These are phyloP conservation scores for Capsicum rhomboideum DNA, from an alignment of 257 asterid species.

Conservation along the genomic window DNA sequence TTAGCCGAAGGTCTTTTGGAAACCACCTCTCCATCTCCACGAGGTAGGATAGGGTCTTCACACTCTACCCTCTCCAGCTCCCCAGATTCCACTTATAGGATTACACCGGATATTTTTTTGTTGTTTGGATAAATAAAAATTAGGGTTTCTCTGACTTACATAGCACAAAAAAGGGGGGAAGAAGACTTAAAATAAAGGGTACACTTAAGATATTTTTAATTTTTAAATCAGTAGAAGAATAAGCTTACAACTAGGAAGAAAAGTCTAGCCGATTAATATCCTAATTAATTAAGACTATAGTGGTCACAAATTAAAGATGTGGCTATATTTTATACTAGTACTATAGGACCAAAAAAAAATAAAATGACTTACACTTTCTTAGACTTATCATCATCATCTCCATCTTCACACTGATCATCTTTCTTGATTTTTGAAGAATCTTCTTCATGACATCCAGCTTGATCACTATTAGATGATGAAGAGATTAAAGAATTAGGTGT, in stretches of 20 bases:
- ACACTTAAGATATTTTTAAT: not conserved
- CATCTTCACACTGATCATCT: constrained; percentile 32
- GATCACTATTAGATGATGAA: constrained; percentile 42
- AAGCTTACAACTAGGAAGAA: constrained; percentile 1
- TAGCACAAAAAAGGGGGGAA: not conserved
- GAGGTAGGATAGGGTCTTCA: not conserved
- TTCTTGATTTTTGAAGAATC: constrained; percentile 46
- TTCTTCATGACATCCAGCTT: constrained; percentile 42
- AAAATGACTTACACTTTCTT: constrained; percentile 48
- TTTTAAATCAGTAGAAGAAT: not conserved
- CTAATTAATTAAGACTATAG: not conserved
- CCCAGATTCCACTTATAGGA: not conserved
- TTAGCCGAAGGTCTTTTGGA: not conserved
- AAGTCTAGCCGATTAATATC: not conserved
- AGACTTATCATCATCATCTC: constrained; percentile 39
- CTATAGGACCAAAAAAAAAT: not conserved
- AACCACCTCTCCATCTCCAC: not conserved
- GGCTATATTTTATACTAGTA: not conserved
- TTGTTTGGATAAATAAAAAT: not conserved
- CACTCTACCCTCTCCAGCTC: not conserved
- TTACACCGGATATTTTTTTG: not conserved
- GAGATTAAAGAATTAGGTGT: constrained; percentile 43
- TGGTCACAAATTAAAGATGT: not conserved
- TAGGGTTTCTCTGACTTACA: not conserved
- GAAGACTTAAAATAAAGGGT: not conserved